Evolutionary conservation across 805 yeast species (phyloP), one percentile per base, ranked within the genome.

Genomic region (Wickerhamomyces tratensis): DNA sequence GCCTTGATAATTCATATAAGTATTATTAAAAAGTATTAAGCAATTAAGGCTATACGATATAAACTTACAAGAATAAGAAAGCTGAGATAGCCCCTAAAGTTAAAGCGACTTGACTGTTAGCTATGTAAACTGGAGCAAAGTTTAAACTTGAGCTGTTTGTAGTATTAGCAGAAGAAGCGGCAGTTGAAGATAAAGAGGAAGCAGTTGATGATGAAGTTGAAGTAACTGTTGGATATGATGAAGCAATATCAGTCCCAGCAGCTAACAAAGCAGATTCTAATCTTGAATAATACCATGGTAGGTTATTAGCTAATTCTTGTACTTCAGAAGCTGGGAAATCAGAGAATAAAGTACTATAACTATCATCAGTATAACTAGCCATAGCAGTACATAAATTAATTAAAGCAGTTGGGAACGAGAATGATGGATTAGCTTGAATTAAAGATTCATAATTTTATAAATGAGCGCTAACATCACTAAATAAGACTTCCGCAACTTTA

Each of bases 121-220:
- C 20, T 4, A 20, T 20, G 20, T 20, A 3, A 20, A 20, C 20
- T 20, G 20, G 20, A 4, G 20, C 20, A 20, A 20, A 20, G 20
- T 20, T 20, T 20, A 5, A 29, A 11, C 31, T 29, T 7, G 31
- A 9, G 5, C 8, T 29, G 31, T 29, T 29, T 29, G 31, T 29
- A 9, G 31, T 29, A 11, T 29, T 29, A 5, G 11, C 31, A 29
- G 11, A 11, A 29, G 31, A 7, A 29, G 35, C 8, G 6, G 35
- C 8, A 7, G 35, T 5, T 33, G n/a, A 13, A 13, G 8, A 9
- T 13, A 7, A 33, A 33, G 35, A 33, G 15, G 14, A 11, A 13
- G 15, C 35, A 33, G 15, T 3, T 10, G 35, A 33, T 7, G 15
- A n/a, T 44, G 77, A 66, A 31, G 86, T 79, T 52, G 83, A 74